A percentile compares a stretch with the other conserved stretches of the same genome.
phyloP scores from a whole-genome alignment of 805 yeast genomes.

The Blastobotrys terrestris region DNA sequence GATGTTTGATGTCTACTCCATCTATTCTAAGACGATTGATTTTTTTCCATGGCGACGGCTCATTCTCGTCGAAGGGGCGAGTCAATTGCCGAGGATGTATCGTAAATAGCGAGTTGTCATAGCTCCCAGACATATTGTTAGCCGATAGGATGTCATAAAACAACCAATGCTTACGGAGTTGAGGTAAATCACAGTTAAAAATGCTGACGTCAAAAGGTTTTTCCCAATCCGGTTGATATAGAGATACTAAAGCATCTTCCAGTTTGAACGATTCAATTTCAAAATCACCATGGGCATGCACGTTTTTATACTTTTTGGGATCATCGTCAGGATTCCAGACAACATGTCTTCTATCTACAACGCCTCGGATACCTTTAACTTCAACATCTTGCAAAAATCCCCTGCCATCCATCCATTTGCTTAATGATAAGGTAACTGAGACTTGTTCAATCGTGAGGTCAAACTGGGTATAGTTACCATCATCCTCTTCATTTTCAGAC shows the following conservation, averaged over 20 bases:
- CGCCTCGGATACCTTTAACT: slow-evolving; percentile 82
- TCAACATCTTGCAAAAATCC: slow-evolving; percentile 81
- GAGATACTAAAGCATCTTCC: slow-evolving; percentile 78
- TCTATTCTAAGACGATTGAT: slow-evolving; percentile 80
- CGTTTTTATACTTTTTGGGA: slow-evolving; percentile 71
- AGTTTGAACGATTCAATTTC: slow-evolving; percentile 77
- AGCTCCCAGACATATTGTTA: slow-evolving; percentile 78
- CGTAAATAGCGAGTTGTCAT: slow-evolving; percentile 89
- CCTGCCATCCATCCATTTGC: slow-evolving; percentile 82
- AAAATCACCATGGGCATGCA: slow-evolving; percentile 82
- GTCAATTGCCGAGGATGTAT: slow-evolving; percentile 67
- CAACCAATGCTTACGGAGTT: slow-evolving; percentile 86
- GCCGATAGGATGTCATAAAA: slow-evolving; percentile 84
- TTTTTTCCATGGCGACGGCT: slow-evolving; percentile 43
- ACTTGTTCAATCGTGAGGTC: slow-evolving; percentile 86
- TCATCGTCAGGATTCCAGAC: slow-evolving; percentile 76
- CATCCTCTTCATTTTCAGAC: slow-evolving; percentile 37
- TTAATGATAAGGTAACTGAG: slow-evolving; percentile 69
- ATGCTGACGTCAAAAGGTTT: slow-evolving; percentile 82
- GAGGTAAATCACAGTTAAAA: slow-evolving; percentile 76
- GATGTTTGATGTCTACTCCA: slow-evolving; percentile 76
- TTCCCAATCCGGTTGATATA: slow-evolving; percentile 66
- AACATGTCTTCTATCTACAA: slow-evolving; percentile 86
- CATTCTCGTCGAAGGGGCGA: slow-evolving; percentile 29
- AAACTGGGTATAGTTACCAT: slow-evolving; percentile 94